Percentiles rank a stretch among this genome's conserved stretches.
Evolutionary conservation across 2,329 filamentous ascomycete genomes (phyloP).

Genomic region (Thielaviopsis ethacetica): DNA sequence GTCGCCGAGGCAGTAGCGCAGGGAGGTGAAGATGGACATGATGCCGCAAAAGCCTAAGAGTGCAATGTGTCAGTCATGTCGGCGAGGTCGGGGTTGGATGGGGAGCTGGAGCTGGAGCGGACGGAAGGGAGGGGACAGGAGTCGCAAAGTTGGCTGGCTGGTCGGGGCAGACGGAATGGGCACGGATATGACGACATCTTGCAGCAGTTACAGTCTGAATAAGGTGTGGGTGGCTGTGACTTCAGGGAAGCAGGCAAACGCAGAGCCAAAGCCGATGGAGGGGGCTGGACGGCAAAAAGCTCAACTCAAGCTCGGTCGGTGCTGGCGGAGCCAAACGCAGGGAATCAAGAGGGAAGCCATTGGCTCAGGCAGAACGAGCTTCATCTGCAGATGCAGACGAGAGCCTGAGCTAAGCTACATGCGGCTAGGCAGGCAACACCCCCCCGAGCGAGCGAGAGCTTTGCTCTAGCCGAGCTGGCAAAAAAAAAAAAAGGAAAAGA

Average conservation of each 20-base stretch:
- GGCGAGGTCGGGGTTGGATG: neutral
- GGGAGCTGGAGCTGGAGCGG: too few species aligned
- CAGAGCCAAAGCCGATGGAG: neutral
- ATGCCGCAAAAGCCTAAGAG: conserved; percentile 59
- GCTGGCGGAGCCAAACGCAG: neutral
- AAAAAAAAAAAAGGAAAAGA: too few species aligned
- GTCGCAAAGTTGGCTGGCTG: neutral
- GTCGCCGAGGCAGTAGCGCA: conserved; percentile 77
- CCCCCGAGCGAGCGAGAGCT: too few species aligned
- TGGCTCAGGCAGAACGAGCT: neutral
- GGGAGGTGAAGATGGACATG: conserved; percentile 89
- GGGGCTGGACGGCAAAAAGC: neutral
- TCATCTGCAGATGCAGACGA: neutral
- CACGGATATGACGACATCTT: conserved; percentile 1
- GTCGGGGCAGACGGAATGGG: neutral
- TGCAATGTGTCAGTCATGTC: neutral
- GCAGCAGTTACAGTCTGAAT: neutral
- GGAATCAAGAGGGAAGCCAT: too few species aligned
- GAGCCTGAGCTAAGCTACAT: neutral
- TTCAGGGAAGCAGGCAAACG: neutral
- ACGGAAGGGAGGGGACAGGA: neutral
- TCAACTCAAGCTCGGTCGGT: neutral
- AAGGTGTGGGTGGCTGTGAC: neutral
- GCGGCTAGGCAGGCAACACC: neutral
- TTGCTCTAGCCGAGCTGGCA: neutral